These are phyloP conservation scores for Amaranthus cruentus DNA, from an alignment of 148 eudicot genomes.

Conservation along the genomic window DNA sequence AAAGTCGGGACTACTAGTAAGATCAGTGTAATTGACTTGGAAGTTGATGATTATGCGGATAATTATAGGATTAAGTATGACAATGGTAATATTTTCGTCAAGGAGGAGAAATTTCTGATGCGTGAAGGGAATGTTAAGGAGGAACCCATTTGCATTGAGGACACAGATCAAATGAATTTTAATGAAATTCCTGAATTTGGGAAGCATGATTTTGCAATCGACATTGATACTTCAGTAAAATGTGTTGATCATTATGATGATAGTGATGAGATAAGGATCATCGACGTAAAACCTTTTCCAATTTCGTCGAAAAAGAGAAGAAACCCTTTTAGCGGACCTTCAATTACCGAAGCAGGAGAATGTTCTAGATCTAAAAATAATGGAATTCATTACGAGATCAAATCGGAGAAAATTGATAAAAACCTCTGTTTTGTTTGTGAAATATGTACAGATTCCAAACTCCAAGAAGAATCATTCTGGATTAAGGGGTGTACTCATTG, in stretches of 20 bases:
- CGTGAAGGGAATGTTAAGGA: conserved; percentile 17
- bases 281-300: not conserved
- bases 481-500: conserved; percentile 44
- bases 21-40: too few species aligned
- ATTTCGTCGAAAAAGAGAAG: not conserved
- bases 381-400: not conserved
- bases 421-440: conserved; percentile 39
- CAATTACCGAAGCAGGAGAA: conserved; percentile 34
- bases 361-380: conserved; percentile 28
- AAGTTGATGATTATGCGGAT: too few species aligned
- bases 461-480: conserved; percentile 21
- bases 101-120: conserved; percentile 3
- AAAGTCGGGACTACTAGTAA: too few species aligned
- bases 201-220: not conserved
- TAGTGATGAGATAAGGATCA: conserved; percentile 17
- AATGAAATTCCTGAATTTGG: not conserved
- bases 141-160: conserved; percentile 31
- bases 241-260: conserved; percentile 26
- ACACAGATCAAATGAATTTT: conserved; percentile 1
- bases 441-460: conserved; percentile 50
- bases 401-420: conserved; percentile 5
- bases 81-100: conserved; percentile 25
- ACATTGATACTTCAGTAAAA: conserved; percentile 3
- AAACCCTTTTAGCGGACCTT: conserved; percentile 8
- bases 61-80: not conserved